Conservation (phyloP, 768 basidiomycete genomes). For the Pulveroboletus sp. region DNA sequence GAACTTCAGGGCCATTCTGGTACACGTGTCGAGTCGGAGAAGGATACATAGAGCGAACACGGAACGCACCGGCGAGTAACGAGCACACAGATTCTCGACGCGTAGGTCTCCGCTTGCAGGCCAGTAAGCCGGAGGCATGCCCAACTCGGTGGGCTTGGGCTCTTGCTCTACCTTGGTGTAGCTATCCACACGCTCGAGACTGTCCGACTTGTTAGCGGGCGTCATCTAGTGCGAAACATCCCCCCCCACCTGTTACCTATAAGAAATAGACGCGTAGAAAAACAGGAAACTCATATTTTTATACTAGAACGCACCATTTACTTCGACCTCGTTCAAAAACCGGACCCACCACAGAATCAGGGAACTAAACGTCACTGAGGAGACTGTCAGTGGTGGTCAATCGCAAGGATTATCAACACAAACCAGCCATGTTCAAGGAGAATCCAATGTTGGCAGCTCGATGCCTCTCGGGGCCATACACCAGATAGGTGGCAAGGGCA, state of each 20-base stretch:
- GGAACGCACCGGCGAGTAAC: background rate
- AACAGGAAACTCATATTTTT: background rate
- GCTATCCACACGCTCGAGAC: constrained; percentile 1
- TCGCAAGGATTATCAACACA: background rate
- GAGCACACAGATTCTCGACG: constrained; percentile 5
- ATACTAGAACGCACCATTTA: constrained; percentile 32
- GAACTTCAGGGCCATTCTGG: background rate
- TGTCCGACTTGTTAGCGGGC: background rate
- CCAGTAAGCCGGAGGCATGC: background rate
- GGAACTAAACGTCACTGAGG: constrained; percentile 47
- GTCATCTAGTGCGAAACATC: too few species aligned
- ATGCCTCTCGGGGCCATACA: constrained; percentile 3
- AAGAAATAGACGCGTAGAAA: background rate
- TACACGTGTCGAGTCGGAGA: background rate
- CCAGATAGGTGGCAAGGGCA: background rate
- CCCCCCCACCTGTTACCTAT: constrained; percentile 1
- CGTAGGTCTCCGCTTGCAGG: background rate
- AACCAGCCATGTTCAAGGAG: constrained; percentile 40
- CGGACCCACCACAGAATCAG: constrained; percentile 51
- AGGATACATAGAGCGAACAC: too few species aligned
- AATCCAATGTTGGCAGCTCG: constrained; percentile 31
- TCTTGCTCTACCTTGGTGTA: background rate
- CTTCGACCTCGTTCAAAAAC: constrained; percentile 43
- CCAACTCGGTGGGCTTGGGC: background rate
- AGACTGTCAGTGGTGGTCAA: background rate